These are phyloP conservation scores for Phialemonium atrogriseum DNA, from an alignment of 2,329 filamentous ascomycete species.

Conservation along the genomic window DNA sequence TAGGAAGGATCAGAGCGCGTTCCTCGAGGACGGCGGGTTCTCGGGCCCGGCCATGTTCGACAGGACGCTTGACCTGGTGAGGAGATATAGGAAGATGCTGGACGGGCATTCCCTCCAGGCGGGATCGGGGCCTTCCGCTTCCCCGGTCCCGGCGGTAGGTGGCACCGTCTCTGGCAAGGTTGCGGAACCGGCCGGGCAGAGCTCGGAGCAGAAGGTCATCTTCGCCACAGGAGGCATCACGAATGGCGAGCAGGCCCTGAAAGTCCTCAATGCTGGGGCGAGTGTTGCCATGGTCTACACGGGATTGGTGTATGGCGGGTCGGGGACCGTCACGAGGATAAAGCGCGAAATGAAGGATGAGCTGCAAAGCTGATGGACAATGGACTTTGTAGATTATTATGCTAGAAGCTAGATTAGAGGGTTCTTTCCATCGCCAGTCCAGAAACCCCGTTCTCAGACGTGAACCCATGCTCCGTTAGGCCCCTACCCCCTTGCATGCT, in stretches of 20 bases:
- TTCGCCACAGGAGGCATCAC: constrained; percentile 93
- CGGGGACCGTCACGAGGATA: constrained; percentile 56
- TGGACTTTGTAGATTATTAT: background rate
- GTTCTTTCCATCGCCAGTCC: too few species aligned
- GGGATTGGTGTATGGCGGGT: constrained; percentile 55
- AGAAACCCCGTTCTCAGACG: too few species aligned
- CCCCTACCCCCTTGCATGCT: too few species aligned
- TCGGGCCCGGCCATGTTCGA: constrained; percentile 86
- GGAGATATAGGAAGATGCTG: constrained; percentile 64
- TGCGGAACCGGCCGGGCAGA: constrained; percentile 26
- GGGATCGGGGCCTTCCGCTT: too few species aligned
- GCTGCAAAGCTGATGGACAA: constrained; percentile 11
- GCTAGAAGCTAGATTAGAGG: too few species aligned
- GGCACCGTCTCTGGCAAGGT: constrained; percentile 6
- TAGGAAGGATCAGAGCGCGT: constrained; percentile 53
- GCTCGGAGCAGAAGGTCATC: constrained; percentile 60
- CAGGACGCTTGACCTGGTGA: constrained; percentile 69
- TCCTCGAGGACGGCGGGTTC: constrained; percentile 78
- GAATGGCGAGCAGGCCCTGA: constrained; percentile 73
- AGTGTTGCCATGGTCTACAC: constrained; percentile 92
- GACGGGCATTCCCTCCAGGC: constrained; percentile 40
- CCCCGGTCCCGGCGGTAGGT: constrained; percentile 18
- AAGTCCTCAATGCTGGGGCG: constrained; percentile 80
- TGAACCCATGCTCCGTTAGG: too few species aligned
- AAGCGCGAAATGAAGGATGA: constrained; percentile 52